phyloP scores from a whole-genome alignment of 2,329 filamentous ascomycete genomes.

The Trichophaea hybrida region DNA sequence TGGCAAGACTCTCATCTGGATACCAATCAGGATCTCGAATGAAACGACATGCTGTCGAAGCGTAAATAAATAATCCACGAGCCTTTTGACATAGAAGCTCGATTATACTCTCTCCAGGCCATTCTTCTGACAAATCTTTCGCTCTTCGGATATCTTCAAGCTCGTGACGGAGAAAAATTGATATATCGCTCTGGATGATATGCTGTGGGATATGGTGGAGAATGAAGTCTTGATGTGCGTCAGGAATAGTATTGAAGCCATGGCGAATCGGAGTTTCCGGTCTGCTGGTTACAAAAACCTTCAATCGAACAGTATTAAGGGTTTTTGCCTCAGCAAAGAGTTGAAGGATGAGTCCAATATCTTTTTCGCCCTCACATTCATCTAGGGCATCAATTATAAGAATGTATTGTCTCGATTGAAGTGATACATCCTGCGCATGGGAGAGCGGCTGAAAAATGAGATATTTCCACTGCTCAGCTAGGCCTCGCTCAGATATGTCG shows the following conservation, averaged over 20 bases:
- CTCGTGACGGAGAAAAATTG: conserved; percentile 20
- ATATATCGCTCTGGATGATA: conserved; percentile 27
- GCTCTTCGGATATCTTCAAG: conserved; percentile 17
- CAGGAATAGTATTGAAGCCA: conserved; percentile 10
- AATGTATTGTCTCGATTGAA: conserved; percentile 6
- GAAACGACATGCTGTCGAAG: conserved; percentile 27
- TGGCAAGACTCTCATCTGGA: conserved; percentile 7
- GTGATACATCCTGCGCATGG: conserved; percentile 18
- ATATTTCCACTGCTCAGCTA: no score
- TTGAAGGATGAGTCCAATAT: conserved; percentile 16
- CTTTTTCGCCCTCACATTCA: conserved; percentile 26
- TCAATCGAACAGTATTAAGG: no score
- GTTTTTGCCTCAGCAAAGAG: conserved; percentile 11
- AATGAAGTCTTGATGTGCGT: conserved; percentile 7
- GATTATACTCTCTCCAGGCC: conserved; percentile 21
- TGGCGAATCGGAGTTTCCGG: conserved; percentile 19
- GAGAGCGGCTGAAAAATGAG: conserved; percentile 31
- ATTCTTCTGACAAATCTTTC: conserved; percentile 1
- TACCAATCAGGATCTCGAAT: conserved; percentile 13
- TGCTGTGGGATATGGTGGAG: conserved; percentile 8
- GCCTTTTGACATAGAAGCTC: conserved; percentile 21
- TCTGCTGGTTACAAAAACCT: no score
- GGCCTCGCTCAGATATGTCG: no score
- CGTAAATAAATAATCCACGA: conserved; percentile 27
- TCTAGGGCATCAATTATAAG: conserved; percentile 29